These are phyloP conservation scores for Phaeosphaeriaceae sp. DNA, from an alignment of 2,329 filamentous ascomycete species.

Conservation along the genomic window DNA sequence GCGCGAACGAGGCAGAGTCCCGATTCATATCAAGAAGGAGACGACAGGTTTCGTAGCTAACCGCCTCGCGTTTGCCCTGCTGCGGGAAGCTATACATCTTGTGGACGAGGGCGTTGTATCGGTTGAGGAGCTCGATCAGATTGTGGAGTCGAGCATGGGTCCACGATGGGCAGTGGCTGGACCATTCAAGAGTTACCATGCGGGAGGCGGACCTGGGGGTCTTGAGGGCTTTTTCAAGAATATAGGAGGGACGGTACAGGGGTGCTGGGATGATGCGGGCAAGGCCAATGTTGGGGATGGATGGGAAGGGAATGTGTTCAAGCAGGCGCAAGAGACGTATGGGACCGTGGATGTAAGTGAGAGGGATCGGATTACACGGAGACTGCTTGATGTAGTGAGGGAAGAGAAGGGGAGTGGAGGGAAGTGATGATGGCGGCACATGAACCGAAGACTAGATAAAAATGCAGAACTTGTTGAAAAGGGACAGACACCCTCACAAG, in stretches of 20 bases:
- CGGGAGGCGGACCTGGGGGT: conserved; percentile 63
- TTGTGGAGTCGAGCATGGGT: conserved; percentile 45
- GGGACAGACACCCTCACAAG: too few relatives aligned
- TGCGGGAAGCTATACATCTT: conserved; percentile 63
- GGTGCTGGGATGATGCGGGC: conserved; percentile 61
- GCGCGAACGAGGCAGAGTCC: conserved; percentile 50
- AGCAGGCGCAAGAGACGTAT: conserved; percentile 56
- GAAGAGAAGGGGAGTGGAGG: conserved; percentile 29
- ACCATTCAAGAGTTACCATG: conserved; percentile 66
- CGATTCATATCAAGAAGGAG: conserved; percentile 61
- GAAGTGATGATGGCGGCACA: neutral
- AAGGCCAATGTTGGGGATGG: conserved; percentile 49
- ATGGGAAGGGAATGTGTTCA: conserved; percentile 57
- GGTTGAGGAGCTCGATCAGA: conserved; percentile 60
- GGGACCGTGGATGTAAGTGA: conserved; percentile 51
- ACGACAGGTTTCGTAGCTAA: conserved; percentile 65
- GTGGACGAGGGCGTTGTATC: conserved; percentile 60
- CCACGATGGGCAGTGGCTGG: conserved; percentile 49
- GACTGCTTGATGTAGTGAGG: conserved; percentile 49
- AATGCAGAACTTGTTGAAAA: too few relatives aligned
- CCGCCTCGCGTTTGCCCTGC: conserved; percentile 62
- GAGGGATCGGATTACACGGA: conserved; percentile 52
- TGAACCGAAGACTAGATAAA: too few relatives aligned
- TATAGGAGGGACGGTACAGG: conserved; percentile 62
- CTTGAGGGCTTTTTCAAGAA: conserved; percentile 62